A percentile compares a stretch with the other conserved stretches of the same genome.
phyloP scores from a whole-genome alignment of 2,329 filamentous ascomycete genomes.

The Thielaviopsis populi region DNA sequence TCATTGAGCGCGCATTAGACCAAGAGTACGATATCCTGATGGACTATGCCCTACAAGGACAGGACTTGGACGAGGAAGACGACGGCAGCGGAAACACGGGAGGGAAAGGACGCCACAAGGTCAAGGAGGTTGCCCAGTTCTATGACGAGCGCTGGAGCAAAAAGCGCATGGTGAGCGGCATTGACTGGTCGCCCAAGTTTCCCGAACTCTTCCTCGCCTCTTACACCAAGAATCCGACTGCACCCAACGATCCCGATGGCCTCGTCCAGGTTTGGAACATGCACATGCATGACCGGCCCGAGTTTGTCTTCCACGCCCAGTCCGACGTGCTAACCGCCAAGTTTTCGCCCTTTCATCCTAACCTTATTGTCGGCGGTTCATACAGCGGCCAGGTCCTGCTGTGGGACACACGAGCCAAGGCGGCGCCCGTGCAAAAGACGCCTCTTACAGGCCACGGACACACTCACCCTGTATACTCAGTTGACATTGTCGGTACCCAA shows the following conservation, averaged over 20 bases:
- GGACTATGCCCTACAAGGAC: slow-evolving; percentile 75
- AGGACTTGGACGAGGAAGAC: slow-evolving; percentile 66
- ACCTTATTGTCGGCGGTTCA: slow-evolving; percentile 85
- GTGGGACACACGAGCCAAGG: slow-evolving; percentile 88
- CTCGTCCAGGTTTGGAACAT: slow-evolving; percentile 95
- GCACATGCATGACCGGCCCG: slow-evolving; percentile 82
- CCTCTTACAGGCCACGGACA: slow-evolving; percentile 89
- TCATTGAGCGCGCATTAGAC: slow-evolving; percentile 88
- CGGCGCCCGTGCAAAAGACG: slow-evolving; percentile 86
- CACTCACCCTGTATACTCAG: slow-evolving; percentile 88
- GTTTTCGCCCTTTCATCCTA: slow-evolving; percentile 97
- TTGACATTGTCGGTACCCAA: slow-evolving; percentile 92
- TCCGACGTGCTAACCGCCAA: slow-evolving; percentile 91
- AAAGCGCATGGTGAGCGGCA: slow-evolving; percentile 90
- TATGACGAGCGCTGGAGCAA: slow-evolving; percentile 93
- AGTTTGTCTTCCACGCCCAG: slow-evolving; percentile 92
- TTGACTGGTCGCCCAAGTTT: slow-evolving; percentile 92
- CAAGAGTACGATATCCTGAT: slow-evolving; percentile 93
- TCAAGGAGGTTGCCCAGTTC: slow-evolving; percentile 84
- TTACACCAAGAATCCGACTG: slow-evolving; percentile 93
- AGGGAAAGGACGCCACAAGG: slow-evolving; percentile 55
- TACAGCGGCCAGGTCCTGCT: slow-evolving; percentile 94
- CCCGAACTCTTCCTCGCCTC: slow-evolving; percentile 84
- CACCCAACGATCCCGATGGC: slow-evolving; percentile 84
- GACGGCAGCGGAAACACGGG: slow-evolving; percentile 56